These are phyloP conservation scores for Fusarium solani-melongenae DNA, from an alignment of 2,329 filamentous ascomycete genomes.

Conservation along the genomic window DNA sequence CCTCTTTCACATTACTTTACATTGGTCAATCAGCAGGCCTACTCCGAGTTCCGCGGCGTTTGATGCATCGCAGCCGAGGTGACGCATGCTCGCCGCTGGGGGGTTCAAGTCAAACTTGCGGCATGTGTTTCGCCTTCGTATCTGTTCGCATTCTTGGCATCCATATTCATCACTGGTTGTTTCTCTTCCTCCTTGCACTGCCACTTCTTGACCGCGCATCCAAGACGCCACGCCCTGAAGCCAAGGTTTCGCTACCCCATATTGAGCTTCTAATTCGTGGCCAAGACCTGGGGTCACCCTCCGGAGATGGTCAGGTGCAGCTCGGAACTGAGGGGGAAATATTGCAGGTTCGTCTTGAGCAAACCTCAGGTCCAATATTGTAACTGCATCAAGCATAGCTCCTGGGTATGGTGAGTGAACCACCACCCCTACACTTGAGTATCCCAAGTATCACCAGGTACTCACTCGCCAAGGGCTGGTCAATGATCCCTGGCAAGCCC, in stretches of 20 bases:
- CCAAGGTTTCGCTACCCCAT: slow-evolving; percentile 36
- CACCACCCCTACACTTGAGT: neutral
- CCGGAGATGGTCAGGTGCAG: slow-evolving; percentile 30
- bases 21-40: slow-evolving; percentile 18
- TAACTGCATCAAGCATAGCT: neutral
- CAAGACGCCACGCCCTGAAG: slow-evolving; percentile 33
- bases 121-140: slow-evolving; percentile 33
- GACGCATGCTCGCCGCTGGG: slow-evolving; percentile 5
- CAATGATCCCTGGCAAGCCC: neutral
- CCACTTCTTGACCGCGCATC: slow-evolving; percentile 25
- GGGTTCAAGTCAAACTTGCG: neutral
- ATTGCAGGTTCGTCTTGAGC: neutral
- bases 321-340: slow-evolving; percentile 12
- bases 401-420: neutral
- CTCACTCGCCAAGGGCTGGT: neutral
- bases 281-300: slow-evolving; percentile 34
- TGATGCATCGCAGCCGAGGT: slow-evolving; percentile 32
- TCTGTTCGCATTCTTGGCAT: neutral
- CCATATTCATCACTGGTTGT: neutral
- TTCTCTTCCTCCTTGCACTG: slow-evolving; percentile 20
- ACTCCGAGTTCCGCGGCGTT: slow-evolving; percentile 7
- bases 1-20: slow-evolving; percentile 12
- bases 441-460: slow-evolving; percentile 1
- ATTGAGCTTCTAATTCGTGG: slow-evolving; percentile 24
- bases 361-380: neutral